Conservation (phyloP, 108 stramenopile species). For the Discostella pseudostelligera region DNA sequence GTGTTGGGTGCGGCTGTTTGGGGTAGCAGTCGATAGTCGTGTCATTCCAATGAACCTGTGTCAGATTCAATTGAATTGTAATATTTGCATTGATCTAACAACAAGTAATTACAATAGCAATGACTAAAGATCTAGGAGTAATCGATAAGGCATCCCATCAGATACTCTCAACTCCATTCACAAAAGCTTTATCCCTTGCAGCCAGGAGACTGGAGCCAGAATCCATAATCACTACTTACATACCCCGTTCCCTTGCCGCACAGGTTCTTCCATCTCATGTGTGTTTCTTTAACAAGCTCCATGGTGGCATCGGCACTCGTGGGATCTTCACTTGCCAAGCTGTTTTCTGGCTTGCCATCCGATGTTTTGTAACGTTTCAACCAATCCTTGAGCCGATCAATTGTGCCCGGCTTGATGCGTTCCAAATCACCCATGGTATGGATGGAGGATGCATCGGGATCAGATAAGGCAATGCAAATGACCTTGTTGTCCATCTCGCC, state of each 20-base stretch:
- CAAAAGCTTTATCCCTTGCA: constrained; percentile 61
- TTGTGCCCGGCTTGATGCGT: constrained; percentile 74
- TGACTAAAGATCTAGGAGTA: no score
- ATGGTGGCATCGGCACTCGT: constrained; percentile 66
- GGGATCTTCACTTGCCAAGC: constrained; percentile 82
- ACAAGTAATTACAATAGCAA: no score
- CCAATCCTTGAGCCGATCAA: constrained; percentile 89
- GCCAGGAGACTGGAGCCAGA: constrained; percentile 74
- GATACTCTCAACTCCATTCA: no score
- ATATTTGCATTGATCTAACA: no score
- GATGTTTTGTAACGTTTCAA: constrained; percentile 96
- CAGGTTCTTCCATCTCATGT: constrained; percentile 72
- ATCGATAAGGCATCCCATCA: no score
- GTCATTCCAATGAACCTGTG: no score
- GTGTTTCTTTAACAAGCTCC: constrained; percentile 75
- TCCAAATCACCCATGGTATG: constrained; percentile 84
- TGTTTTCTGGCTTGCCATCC: constrained; percentile 93
- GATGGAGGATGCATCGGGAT: constrained; percentile 67
- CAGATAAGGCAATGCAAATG: constrained; percentile 82
- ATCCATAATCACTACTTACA: constrained; percentile 54
- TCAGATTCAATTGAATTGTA: no score
- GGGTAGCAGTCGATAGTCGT: constrained; percentile 14
- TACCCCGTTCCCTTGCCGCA: constrained; percentile 73
- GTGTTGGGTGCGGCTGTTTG: constrained; percentile 40
- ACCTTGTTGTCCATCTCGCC: constrained; percentile 99